Evolutionary conservation across 805 yeast species (phyloP).

Genomic region (Lachancea fermentati): DNA sequence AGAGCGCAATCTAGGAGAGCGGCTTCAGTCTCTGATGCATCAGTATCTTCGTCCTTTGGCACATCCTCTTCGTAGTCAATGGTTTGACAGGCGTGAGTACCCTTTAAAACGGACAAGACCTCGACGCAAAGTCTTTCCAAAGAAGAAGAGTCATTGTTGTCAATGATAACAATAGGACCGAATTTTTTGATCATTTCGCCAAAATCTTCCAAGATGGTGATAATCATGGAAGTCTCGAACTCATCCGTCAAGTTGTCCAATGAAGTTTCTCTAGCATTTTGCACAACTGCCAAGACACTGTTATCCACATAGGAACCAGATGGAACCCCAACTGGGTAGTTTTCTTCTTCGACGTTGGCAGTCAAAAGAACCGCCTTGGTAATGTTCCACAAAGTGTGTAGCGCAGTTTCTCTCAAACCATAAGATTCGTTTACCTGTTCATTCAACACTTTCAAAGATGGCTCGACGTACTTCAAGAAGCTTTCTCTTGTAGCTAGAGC

Average conservation of each 20-base stretch:
- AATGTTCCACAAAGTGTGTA: constrained; percentile 77
- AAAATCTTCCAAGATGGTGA: constrained; percentile 67
- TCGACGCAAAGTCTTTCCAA: constrained; percentile 67
- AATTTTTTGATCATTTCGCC: constrained; percentile 60
- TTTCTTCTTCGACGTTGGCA: constrained; percentile 43
- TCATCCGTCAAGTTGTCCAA: constrained; percentile 65
- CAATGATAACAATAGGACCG: constrained; percentile 66
- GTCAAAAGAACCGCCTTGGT: constrained; percentile 57
- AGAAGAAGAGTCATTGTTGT: constrained; percentile 48
- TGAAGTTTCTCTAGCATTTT: constrained; percentile 62
- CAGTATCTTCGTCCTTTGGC: constrained; percentile 49
- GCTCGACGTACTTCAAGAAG: constrained; percentile 72
- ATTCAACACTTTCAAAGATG: constrained; percentile 54
- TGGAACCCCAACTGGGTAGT: constrained; percentile 61
- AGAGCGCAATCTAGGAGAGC: constrained; percentile 77
- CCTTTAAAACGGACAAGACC: constrained; percentile 67
- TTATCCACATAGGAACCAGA: constrained; percentile 54
- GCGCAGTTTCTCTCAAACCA: constrained; percentile 85
- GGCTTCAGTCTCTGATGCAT: constrained; percentile 56
- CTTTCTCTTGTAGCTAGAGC: constrained; percentile 81
- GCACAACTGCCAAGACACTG: constrained; percentile 52
- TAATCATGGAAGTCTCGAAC: constrained; percentile 77
- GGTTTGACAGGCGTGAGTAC: constrained; percentile 78
- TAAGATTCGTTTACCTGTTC: constrained; percentile 81
- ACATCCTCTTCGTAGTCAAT: constrained; percentile 63